phyloP scores from a whole-genome alignment of 768 basidiomycete species.

The Tulasnella sp. region DNA sequence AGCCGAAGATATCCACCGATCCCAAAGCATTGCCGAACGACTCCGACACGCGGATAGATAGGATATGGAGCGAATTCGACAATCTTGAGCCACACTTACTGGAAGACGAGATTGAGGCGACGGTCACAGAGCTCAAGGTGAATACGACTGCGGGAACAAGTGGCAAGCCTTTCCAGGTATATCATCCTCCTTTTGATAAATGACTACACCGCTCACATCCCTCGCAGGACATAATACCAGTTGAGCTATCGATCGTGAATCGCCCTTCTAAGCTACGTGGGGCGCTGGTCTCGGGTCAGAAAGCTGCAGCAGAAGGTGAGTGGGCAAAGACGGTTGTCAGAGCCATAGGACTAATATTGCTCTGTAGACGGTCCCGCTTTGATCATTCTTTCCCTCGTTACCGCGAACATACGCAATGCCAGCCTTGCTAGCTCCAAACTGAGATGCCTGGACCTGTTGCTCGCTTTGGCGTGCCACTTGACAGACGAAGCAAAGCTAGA shows the following conservation, averaged over 20 bases:
- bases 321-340: not conserved
- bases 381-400: conserved; percentile 75
- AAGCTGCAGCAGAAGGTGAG: conserved; percentile 52
- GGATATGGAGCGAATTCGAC: conserved; percentile 80
- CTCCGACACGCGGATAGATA: conserved; percentile 74
- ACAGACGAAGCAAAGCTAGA: conserved; percentile 95
- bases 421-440: conserved; percentile 75
- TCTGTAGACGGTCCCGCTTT: conserved; percentile 76
- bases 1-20: conserved; percentile 13
- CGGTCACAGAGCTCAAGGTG: conserved; percentile 28
- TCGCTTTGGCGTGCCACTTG: conserved; percentile 67
- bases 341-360: not conserved
- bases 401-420: conserved; percentile 84
- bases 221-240: conserved; percentile 60
- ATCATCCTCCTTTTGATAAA: not conserved
- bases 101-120: conserved; percentile 33
- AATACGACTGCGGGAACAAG: conserved; percentile 16
- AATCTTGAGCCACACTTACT: conserved; percentile 62
- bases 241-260: conserved; percentile 59
- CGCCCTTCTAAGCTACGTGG: conserved; percentile 41
- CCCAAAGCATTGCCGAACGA: conserved; percentile 47
- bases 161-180: conserved; percentile 13
- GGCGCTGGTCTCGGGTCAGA: conserved; percentile 25
- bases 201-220: not conserved
- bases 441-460: conserved; percentile 72